Evolutionary conservation across 805 yeast species (phyloP), one percentile per base, ranked within the genome.

Genomic region (Cyberlindnera mrakii): DNA sequence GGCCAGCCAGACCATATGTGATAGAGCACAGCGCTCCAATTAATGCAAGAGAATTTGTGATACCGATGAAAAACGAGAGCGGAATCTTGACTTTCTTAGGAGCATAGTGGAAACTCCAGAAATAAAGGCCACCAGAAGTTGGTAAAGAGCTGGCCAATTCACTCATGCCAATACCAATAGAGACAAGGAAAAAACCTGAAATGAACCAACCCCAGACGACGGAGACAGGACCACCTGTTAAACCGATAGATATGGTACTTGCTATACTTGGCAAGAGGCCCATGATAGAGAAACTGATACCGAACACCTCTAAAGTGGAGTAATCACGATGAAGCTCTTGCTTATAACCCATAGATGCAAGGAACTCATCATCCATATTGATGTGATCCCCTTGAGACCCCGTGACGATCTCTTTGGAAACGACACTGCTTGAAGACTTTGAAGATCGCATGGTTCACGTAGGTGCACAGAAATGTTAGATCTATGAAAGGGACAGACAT

Each of bases 171-270:
- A 71, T 48, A 15, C 85, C 86, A 13, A 78, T 70, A 4, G 66
- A 55, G 42, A 80, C 54, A 40, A 81, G 74, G 52, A 79, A 73
- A 7, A 68, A 48, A 11, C 80, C 74, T 30, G 83, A 71, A 10
- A 77, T 52, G 30, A 78, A 60, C 88, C 88, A 82, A 25, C 84
- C 82, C 88, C 88, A 82, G 6, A 80, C 70, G 42, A 80, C 67
- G 10, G 57, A 53, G 11, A 73, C 78, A 0, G 83, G 78, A 6
- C 88, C 88, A 1, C 79, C 74, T 6, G 71, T 58, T 17, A 80
- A 60, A 11, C 80, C 80, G 23, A 64, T 61, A 9, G 66, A 63
- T 5, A 79, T 51, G 16, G 71, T 66, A 5, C 82, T 73, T 0
- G 83, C 74, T 38, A 80, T 75, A 20, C 79, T 71, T 0, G 84